Evolutionary conservation across 2,329 filamentous ascomycete species (phyloP), one percentile per base, ranked within the genome.

Genomic region (Aureobasidium subglaciale): DNA sequence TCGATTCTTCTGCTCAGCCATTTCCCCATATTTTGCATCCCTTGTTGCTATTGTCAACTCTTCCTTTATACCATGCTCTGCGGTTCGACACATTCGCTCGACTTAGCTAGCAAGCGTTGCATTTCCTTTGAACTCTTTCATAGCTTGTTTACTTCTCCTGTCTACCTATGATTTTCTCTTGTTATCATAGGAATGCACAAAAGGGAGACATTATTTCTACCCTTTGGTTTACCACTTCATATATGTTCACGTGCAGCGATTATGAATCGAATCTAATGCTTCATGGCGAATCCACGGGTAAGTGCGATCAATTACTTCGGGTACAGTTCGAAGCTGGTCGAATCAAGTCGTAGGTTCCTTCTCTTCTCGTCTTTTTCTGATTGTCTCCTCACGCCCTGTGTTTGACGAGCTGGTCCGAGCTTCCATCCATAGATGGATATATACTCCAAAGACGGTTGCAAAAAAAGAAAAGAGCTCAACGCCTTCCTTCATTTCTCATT

Each of bases 41-140:
- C 45, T 25, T 49, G 45, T 34, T 49, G 16, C 20, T 34, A 48
- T 48, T 30, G 35, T 15, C 22, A 13, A 20, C 22, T 37, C 38
- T n/a, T 37, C 27, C 32, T 50, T 22, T 50, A 50, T 50, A 50
- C 46, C 46, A 50, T 38, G 46, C 46, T 22, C n/a, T 35, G 46
- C 34, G 32, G 22, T 27, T 25, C 16, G 46, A 50, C 10, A 38
- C n/a, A 16, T 50, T 48, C 18, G 20, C n/a, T 48, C 43, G 15
- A n/a, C 15, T 30, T 10, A 35, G 30, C 43, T 22, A 35, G 43
- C 43, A 35, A 48, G 43, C 43, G 43, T 48, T 48, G 43, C 43
- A 48, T 46, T 46, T 34, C 16, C 20, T 34, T 11, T 25, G 24
- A 7, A 2, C 30, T 18, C 20, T 25, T 35, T 25, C 20, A n/a